These are phyloP conservation scores for Naganishia randhawae DNA, from an alignment of 768 basidiomycete species.

Conservation along the genomic window DNA sequence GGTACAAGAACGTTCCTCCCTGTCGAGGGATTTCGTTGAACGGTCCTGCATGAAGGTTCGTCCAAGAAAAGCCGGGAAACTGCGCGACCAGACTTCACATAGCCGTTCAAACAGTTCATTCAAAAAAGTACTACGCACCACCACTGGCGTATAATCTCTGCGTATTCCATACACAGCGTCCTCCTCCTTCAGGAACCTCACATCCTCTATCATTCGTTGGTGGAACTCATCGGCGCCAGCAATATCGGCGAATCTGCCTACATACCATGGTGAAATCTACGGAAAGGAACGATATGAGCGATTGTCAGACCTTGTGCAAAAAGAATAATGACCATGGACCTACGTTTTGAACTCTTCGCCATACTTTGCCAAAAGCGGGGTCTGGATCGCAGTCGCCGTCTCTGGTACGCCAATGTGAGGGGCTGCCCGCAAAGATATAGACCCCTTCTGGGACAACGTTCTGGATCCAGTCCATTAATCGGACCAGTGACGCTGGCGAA, in stretches of 20 bases:
- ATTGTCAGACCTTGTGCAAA: neutral
- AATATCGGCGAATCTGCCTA: slow-evolving; percentile 65
- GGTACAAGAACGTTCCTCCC: slow-evolving; percentile 74
- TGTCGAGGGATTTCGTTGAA: slow-evolving; percentile 69
- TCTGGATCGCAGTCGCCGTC: slow-evolving; percentile 67
- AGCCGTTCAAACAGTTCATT: neutral
- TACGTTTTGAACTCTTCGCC: slow-evolving; percentile 58
- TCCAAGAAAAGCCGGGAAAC: slow-evolving; percentile 56
- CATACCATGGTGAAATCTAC: slow-evolving; percentile 76
- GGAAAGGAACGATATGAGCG: neutral
- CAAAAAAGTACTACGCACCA: slow-evolving; percentile 56
- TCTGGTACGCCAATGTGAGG: slow-evolving; percentile 72
- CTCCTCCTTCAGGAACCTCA: slow-evolving; percentile 59
- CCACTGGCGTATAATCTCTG: slow-evolving; percentile 72
- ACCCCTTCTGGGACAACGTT: slow-evolving; percentile 66
- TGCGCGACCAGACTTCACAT: slow-evolving; percentile 18
- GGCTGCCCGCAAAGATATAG: slow-evolving; percentile 67
- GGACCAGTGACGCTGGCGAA: slow-evolving; percentile 60
- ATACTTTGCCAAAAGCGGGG: slow-evolving; percentile 64
- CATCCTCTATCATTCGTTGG: slow-evolving; percentile 64
- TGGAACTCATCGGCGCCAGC: slow-evolving; percentile 65
- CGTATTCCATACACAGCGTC: slow-evolving; percentile 45
- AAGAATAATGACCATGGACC: neutral
- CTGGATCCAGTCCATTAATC: slow-evolving; percentile 61
- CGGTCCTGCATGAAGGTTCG: slow-evolving; percentile 64